Evolutionary conservation across 2,329 filamentous ascomycete genomes (phyloP), one percentile per base, ranked within the genome.

Genomic region (Rutstroemia sp.): DNA sequence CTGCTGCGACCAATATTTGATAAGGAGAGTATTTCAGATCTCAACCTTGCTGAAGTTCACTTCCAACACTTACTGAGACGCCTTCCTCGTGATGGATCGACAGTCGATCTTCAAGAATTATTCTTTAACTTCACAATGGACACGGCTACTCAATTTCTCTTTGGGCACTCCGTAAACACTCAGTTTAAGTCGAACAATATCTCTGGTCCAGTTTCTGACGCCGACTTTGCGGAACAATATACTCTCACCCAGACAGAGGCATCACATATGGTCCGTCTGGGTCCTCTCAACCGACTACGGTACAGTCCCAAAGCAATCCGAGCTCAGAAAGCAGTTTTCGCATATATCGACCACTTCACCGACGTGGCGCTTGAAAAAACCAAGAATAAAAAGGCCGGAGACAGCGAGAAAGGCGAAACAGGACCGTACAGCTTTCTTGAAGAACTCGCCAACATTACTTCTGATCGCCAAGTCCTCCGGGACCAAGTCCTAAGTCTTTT

Each of bases 31-130:
- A 72, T 79, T 44, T 81, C 84, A 37, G 86, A 92, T 66, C 73
- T 92, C 19, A 75, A 81, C 27, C 80, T 84, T 54, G 83, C 88
- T 60, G 86, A 90, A 66, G 73, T 76, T 21, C 86, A 90, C 67
- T 38, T 57, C 10, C 39, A 56, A 10, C 37, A 54, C 25, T n/a
- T 61, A 17, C 17, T 61, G 7, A 30, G 14, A 10, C 16, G 25
- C 7, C 48, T 58, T 17, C 48, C 48, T 23, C 48, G 37, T 8
- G 59, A 61, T 46, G 55, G 58, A 23, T 56, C 27, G 2, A 51
- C 30, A 8, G 75, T 87, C 6, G 82, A 88, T 60, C 67, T 88
- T 7, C 79, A 85, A 59, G 73, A 73, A 5, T 69, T 86, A 14
- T 81, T 88, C 62, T 82, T 84, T 62, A 75, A 25, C n/a, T 57